A percentile compares a stretch with the other conserved stretches of the same genome.
These are phyloP conservation scores for Dichotomopilus funicola DNA, from an alignment of 2,329 filamentous ascomycete species.

Conservation along the genomic window DNA sequence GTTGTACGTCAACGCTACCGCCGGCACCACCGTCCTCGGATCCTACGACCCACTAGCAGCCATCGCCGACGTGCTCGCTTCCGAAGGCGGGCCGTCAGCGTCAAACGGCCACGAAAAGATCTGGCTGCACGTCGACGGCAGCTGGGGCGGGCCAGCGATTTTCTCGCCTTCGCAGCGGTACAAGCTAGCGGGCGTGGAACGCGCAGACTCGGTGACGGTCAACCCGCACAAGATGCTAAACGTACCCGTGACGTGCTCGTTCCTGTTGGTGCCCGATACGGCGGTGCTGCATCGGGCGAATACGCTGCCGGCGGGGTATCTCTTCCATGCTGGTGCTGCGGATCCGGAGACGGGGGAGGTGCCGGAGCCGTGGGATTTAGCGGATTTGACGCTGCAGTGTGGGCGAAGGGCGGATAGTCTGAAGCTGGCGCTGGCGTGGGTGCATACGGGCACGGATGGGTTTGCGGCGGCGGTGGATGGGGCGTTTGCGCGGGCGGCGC, in stretches of 20 bases:
- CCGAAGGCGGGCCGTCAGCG: too few species aligned
- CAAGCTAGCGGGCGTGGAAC: conserved; percentile 63
- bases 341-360: conserved; percentile 27
- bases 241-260: conserved; percentile 83
- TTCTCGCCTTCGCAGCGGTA: conserved; percentile 60
- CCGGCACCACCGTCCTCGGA: conserved; percentile 87
- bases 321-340: conserved; percentile 54
- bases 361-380: conserved; percentile 63
- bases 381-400: conserved; percentile 89
- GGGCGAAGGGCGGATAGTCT: conserved; percentile 78
- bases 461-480: conserved; percentile 64
- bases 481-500: conserved; percentile 64
- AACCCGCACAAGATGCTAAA: conserved; percentile 98
- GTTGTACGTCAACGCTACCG: conserved; percentile 92
- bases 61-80: conserved; percentile 10
- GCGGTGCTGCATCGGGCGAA: conserved; percentile 74
- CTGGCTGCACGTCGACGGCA: conserved; percentile 91
- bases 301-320: conserved; percentile 78
- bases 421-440: conserved; percentile 83
- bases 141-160: conserved; percentile 79
- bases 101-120: conserved; percentile 38
- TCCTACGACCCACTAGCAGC: conserved; percentile 45
- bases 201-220: conserved; percentile 75
- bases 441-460: conserved; percentile 75
- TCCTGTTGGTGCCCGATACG: conserved; percentile 74